These are phyloP conservation scores for Citrullus colocynthis DNA, from an alignment of 306 rosid genomes.

Conservation along the genomic window DNA sequence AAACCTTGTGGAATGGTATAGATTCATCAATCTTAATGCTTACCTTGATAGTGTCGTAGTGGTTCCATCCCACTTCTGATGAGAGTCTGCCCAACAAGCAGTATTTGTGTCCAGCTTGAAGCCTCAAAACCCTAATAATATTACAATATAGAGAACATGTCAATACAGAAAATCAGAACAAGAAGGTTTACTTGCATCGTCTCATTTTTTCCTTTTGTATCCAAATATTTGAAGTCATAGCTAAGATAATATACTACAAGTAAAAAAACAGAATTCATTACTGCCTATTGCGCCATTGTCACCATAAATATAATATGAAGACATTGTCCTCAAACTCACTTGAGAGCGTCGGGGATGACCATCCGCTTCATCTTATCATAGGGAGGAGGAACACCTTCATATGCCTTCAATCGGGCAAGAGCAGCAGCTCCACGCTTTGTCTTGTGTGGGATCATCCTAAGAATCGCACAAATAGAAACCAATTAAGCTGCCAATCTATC, in stretches of 20 bases:
- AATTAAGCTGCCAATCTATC: not conserved
- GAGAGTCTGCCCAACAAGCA: constrained; percentile 49
- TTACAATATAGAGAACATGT: not conserved
- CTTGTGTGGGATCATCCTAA: constrained; percentile 55
- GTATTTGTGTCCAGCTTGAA: constrained; percentile 66
- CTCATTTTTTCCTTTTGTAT: not conserved
- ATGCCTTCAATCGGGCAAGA: constrained; percentile 46
- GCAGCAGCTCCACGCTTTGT: constrained; percentile 59
- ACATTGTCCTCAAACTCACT: constrained; percentile 20
- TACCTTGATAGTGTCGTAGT: constrained; percentile 30
- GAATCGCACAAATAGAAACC: not conserved
- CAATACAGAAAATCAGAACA: not conserved
- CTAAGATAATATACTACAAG: not conserved
- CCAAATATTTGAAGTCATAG: not conserved
- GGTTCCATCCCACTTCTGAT: constrained; percentile 49
- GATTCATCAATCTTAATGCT: not conserved
- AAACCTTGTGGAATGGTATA: not conserved
- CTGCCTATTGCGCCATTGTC: not conserved
- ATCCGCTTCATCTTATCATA: constrained; percentile 47
- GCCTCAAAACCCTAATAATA: constrained; percentile 58
- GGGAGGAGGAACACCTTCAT: constrained; percentile 51
- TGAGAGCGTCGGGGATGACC: constrained; percentile 57
- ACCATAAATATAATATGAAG: not conserved
- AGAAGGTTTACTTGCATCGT: not conserved
- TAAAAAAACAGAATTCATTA: not conserved